phyloP scores from a whole-genome alignment of 2,329 filamentous ascomycete genomes.

The Pestalotiopsis fici region DNA sequence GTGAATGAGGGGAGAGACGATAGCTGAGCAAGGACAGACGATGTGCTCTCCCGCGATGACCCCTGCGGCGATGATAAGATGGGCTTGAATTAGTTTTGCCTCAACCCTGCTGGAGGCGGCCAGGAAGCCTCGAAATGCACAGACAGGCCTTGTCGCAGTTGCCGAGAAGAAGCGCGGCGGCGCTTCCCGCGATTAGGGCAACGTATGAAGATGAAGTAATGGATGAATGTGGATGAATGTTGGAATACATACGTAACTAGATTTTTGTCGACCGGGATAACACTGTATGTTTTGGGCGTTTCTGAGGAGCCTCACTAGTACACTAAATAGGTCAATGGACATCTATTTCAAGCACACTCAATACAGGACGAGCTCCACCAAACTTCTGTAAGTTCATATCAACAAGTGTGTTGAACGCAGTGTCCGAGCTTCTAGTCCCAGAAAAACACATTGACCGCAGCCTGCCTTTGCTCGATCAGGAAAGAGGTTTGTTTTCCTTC shows the following conservation, averaged over 20 bases:
- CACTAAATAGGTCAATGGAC: background rate
- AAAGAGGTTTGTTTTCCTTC: background rate
- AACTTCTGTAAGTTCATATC: background rate
- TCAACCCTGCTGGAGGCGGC: background rate
- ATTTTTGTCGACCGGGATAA: background rate
- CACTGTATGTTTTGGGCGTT: too few relatives aligned
- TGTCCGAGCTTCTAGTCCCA: background rate
- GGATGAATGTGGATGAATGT: background rate
- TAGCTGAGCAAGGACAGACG: background rate
- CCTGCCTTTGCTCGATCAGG: background rate
- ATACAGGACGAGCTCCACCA: background rate
- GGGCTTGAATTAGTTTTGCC: background rate
- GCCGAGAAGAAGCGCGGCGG: background rate
- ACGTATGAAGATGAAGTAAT: background rate
- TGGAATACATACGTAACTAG: background rate
- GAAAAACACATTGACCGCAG: background rate
- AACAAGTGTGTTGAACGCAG: background rate
- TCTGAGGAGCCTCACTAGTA: too few relatives aligned
- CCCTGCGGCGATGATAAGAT: background rate
- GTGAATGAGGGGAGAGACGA: background rate
- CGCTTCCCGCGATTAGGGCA: background rate
- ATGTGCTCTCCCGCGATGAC: background rate
- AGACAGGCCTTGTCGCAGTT: background rate
- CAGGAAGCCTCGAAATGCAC: background rate
- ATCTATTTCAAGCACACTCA: background rate